Evolutionary conservation across 768 basidiomycete species (phyloP).

Genomic region (Tephrocybe sp.): DNA sequence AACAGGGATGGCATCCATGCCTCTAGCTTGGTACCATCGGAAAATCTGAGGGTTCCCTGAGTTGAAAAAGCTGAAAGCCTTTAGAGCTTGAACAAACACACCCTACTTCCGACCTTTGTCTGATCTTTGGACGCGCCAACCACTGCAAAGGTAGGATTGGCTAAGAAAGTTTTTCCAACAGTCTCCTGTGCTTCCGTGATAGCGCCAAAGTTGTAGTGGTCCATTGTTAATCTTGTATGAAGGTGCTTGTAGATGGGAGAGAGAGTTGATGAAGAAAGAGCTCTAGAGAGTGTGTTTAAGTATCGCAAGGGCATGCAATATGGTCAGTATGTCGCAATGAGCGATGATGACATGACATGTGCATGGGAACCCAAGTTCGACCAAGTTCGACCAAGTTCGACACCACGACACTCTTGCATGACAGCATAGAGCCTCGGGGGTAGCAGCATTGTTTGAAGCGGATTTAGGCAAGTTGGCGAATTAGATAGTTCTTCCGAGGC

Average conservation of each 20-base stretch:
- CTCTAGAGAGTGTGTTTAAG: conserved; percentile 4
- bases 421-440: neutral
- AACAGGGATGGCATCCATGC: conserved; percentile 65
- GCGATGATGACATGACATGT: conserved; percentile 1
- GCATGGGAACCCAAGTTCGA: neutral
- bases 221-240: conserved; percentile 19
- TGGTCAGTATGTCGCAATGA: conserved; percentile 10
- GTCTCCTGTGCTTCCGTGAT: conserved; percentile 21
- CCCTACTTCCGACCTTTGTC: conserved; percentile 80
- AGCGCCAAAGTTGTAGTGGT: conserved; percentile 13
- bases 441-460: neutral
- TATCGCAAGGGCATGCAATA: conserved; percentile 10
- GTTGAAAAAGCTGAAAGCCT: conserved; percentile 3
- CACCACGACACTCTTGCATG: conserved; percentile 2
- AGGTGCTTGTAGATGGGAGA: neutral
- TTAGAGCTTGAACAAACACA: conserved; percentile 16
- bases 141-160: conserved; percentile 68
- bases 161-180: conserved; percentile 60
- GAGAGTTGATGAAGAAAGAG: neutral
- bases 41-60: conserved; percentile 53
- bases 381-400: conserved; percentile 1
- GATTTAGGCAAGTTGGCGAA: conserved; percentile 11
- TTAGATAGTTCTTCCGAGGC: neutral
- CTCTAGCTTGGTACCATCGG: conserved; percentile 70
- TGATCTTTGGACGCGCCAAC: conserved; percentile 82